phyloP scores from a whole-genome alignment of 208 protist species.

The Leishmania braziliensis region DNA sequence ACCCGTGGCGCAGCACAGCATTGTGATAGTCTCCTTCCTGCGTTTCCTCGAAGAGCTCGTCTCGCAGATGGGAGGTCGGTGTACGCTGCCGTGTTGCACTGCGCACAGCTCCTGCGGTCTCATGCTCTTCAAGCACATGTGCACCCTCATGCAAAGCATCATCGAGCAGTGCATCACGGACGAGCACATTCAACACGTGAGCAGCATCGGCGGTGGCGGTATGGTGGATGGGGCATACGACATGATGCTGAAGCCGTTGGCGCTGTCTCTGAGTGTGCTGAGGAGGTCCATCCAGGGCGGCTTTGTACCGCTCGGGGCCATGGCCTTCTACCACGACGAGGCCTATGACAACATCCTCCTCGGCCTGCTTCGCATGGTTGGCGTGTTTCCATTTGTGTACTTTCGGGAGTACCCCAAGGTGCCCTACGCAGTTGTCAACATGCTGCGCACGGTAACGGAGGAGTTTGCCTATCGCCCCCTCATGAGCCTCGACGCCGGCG shows the following conservation, averaged over 20 bases:
- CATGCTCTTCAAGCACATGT: conserved; percentile 78
- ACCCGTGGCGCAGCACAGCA: conserved; percentile 42
- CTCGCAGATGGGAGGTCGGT: conserved; percentile 40
- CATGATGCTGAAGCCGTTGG: conserved; percentile 81
- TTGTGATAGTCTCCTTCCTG: conserved; percentile 74
- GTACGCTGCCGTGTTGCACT: conserved; percentile 41
- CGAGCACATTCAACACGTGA: conserved; percentile 52
- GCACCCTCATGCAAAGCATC: conserved; percentile 54
- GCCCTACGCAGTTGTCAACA: conserved; percentile 49
- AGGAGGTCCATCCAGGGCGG: conserved; percentile 60
- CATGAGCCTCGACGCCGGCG: conserved; percentile 49
- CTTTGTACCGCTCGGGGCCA: conserved; percentile 83
- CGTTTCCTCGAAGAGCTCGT: conserved; percentile 77
- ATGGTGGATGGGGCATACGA: conserved; percentile 56
- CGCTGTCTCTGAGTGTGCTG: conserved; percentile 65
- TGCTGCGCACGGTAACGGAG: conserved; percentile 71
- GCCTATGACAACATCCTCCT: conserved; percentile 77
- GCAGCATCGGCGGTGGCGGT: conserved; percentile 15
- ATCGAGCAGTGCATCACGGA: conserved; percentile 68
- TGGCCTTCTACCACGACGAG: conserved; percentile 86
- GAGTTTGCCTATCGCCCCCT: conserved; percentile 73
- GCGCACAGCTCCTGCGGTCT: conserved; percentile 77
- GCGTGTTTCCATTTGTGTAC: conserved; percentile 53
- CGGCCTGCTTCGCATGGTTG: conserved; percentile 66
- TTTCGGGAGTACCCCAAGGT: conserved; percentile 79